Percentiles rank a stretch among this genome's conserved stretches.
Evolutionary conservation across 148 eudicot species (phyloP).

Genomic region (Silene uniflora): DNA sequence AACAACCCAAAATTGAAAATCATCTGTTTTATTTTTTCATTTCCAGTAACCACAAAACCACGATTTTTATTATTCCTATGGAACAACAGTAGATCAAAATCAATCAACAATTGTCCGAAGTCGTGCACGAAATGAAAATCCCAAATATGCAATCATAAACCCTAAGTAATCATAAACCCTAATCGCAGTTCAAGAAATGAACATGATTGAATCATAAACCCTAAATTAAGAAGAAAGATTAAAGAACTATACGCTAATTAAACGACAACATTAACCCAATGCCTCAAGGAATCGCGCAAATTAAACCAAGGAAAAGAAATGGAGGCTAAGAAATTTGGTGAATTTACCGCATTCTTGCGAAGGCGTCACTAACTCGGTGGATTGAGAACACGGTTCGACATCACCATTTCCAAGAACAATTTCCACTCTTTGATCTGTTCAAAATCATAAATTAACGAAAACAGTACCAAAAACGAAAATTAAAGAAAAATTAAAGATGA

Average conservation of each 20-base stretch:
- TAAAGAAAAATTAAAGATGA: neutral
- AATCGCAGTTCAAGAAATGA: constrained; percentile 8
- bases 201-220: neutral
- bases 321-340: neutral
- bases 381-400: neutral
- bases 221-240: neutral
- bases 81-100: neutral
- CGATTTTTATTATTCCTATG: neutral
- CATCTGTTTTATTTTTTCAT: too few species aligned
- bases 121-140: too few species aligned
- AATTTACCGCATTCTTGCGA: constrained; percentile 16
- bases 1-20: too few species aligned
- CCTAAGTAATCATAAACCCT: neutral
- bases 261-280: neutral
- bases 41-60: neutral
- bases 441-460: neutral
- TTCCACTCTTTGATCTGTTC: constrained; percentile 27
- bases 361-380: constrained; percentile 15
- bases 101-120: neutral
- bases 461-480: neutral
- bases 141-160: too few species aligned
- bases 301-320: too few species aligned
- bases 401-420: constrained; percentile 19
- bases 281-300: too few species aligned
- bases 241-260: neutral